Conservation (phyloP, 352 stramenopile species). For the Phytophthora litchii region DNA sequence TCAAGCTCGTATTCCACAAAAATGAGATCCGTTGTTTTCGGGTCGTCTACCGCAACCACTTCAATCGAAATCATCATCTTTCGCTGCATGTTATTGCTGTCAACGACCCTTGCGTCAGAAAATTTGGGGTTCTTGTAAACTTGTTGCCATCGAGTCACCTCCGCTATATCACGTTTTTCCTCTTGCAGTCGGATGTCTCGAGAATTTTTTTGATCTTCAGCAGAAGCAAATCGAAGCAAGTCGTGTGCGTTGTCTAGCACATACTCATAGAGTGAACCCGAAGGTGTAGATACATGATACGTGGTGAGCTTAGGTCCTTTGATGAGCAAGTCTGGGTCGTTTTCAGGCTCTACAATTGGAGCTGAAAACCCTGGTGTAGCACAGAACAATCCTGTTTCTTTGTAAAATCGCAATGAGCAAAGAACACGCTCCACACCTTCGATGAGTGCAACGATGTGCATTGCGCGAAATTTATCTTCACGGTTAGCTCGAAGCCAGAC, state of each 20-base stretch:
- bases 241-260: conserved; percentile 67
- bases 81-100: neutral
- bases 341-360: conserved; percentile 38
- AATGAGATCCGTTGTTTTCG: conserved; percentile 28
- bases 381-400: conserved; percentile 55
- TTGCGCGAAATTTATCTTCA: conserved; percentile 60
- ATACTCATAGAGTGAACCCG: conserved; percentile 58
- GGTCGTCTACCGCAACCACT: conserved; percentile 35
- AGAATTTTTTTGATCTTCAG: conserved; percentile 44
- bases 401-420: conserved; percentile 57
- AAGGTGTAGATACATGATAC: conserved; percentile 39
- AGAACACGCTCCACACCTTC: conserved; percentile 47
- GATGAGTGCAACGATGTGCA: conserved; percentile 64
- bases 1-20: conserved; percentile 38
- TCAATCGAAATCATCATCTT: conserved; percentile 35
- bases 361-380: conserved; percentile 61
- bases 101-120: neutral
- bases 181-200: conserved; percentile 55
- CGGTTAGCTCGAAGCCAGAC: conserved; percentile 49
- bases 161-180: conserved; percentile 35
- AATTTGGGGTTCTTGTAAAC: conserved; percentile 10
- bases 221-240: conserved; percentile 43
- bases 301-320: conserved; percentile 58
- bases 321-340: conserved; percentile 33
- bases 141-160: conserved; percentile 41